Evolutionary conservation across 495 filamentous ascomycete species (phyloP), one percentile per base, ranked within the genome.

Genomic region (Amniculicola lignicola): DNA sequence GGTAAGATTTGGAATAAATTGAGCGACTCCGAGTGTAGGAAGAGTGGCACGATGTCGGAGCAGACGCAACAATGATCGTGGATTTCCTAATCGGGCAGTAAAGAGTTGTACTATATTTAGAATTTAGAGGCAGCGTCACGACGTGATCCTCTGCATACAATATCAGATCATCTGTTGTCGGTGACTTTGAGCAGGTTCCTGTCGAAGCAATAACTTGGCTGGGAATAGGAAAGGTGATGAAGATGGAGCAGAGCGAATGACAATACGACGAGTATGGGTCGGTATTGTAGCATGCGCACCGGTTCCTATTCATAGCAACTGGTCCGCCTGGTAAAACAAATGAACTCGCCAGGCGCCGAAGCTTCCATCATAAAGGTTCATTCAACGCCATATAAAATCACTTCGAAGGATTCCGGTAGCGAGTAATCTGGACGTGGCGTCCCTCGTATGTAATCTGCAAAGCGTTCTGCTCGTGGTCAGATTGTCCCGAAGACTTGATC

Each of bases 361-460:
- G 6, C 18, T 53, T 47, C 40, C 31, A 45, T 59, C 39, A 59
- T 59, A 16, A 46, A 50, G 14, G 3, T 38, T 39, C 28, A 47
- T 49, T 28, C 31, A 21, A 3, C 16, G 10, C 6, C n/a, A 46
- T 37, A 41, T 52, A 39, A 49, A 23, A 19, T 27, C 23, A 22
- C 23, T 21, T n/a, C 21, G 9, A 36, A 16, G 33, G 15, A 5
- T 9, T 46, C 19, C 36, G 48, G 56, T 59, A 59, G 48, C 56
- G 56, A 59, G 35, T 14, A 31, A 29, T 46, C 48, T 47, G 31
- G 40, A 47, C 19, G 41, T 41, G 49, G 33, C 48, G 56, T 53
- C 15, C 36, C 48, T 52, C 49, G 42, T 59, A 47, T 59, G 28
- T 39, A 57, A 50, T 57, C 16, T 49, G 43, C 12, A 22, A 7